Evolutionary conservation across 495 filamentous ascomycete genomes (phyloP), one percentile per base, ranked within the genome.

Genomic region (Xylaria intraflava): DNA sequence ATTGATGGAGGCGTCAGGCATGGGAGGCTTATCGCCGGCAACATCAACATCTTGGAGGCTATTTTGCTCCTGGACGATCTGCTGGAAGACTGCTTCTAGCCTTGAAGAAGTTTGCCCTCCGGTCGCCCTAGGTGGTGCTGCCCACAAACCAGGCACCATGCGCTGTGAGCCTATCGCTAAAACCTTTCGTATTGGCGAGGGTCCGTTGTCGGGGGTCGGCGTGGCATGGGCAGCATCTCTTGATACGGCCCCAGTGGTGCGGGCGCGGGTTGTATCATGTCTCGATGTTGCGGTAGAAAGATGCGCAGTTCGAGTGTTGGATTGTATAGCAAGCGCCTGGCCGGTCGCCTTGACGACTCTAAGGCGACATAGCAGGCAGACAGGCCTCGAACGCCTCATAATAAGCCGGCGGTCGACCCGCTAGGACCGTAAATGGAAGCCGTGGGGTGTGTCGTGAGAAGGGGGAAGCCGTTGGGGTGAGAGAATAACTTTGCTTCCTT

Each of bases 321-420:
- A 75, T 65, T 61, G 77, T 66, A 38, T 72, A 67, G 7, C 69
- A 60, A 41, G 74, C 69, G 14, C 75, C 68, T 53, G 27, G 33
- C 46, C 36, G 41, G 60, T 50, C 42, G 48, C 42, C 48, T 46
- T 30, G 45, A 57, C 52, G 53, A 49, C 52, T 60, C 59, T 41
- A 27, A 58, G 60, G 48, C 62, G 62, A 48, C 60, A 65, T 35
- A 65, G 53, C 48, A 65, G 48, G 46, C 62, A 65, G 27, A 47
- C 49, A 24, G 60, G 38, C 35, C 24, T 62, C 8, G 60, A 47
- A 17, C 49, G 20, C 50, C 48, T 65, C 62, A 65, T 65, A 53
- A 54, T 60, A 30, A 23, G 20, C n/a, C 35, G 45, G 19, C 19
- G 5, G 3, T 2, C n/a, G 9, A 27, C 9, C 31, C 16, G 42